Percentiles rank a stretch among this genome's conserved stretches.
phyloP scores from a whole-genome alignment of 805 yeast genomes.

The Isabelozyma rhagii region DNA sequence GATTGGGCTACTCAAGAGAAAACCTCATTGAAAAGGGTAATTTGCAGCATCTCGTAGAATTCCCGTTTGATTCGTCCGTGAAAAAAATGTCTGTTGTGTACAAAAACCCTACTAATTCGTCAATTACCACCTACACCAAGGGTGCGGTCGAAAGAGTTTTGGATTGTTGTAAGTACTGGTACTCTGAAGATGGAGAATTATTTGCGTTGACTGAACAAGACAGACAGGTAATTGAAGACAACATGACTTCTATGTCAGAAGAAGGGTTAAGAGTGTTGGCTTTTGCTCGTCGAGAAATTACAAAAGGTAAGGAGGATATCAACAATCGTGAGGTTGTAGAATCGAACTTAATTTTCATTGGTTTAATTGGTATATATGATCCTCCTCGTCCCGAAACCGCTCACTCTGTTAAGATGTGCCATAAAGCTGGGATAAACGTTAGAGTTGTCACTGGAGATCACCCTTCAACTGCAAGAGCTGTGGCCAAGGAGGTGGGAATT shows the following conservation, averaged over 20 bases:
- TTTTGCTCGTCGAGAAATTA: conserved; percentile 21
- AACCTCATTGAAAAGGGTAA: conserved; percentile 9
- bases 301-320: conserved; percentile 8
- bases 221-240: conserved; percentile 15
- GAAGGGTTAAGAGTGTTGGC: conserved; percentile 33
- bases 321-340: conserved; percentile 19
- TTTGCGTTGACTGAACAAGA: conserved; percentile 17
- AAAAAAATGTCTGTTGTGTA: conserved; percentile 31
- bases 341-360: conserved; percentile 19
- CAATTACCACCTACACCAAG: conserved; percentile 17
- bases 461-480: conserved; percentile 32
- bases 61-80: conserved; percentile 30
- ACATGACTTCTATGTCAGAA: conserved; percentile 23
- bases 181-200: conserved; percentile 6
- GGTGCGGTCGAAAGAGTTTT: conserved; percentile 33
- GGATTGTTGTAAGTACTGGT: conserved; percentile 21
- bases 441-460: conserved; percentile 36
- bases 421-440: conserved; percentile 32
- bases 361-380: conserved; percentile 33
- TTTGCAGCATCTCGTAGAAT: conserved; percentile 22
- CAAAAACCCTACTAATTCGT: conserved; percentile 2
- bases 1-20: conserved; percentile 20
- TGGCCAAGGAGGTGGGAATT: conserved; percentile 35
- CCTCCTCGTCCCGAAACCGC: conserved; percentile 33
- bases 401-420: conserved; percentile 24